Base-by-base conservation (phyloP, 129 eudicot species). In the Centella asiatica region DNA sequence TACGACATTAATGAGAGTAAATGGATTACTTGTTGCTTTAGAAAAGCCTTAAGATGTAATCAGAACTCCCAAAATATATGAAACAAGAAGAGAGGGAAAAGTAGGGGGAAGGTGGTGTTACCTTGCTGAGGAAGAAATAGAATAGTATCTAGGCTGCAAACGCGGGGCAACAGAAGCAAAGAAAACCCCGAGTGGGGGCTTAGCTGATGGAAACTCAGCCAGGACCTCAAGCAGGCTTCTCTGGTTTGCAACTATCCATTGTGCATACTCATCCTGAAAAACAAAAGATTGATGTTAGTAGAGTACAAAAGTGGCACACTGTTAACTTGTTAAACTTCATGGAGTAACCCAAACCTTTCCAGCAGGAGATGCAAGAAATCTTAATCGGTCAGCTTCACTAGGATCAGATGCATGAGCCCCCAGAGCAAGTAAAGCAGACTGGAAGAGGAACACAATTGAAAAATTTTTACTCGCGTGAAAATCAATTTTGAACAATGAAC, bases 131-230 rank as follows among this genome's bases (percentile, higher is more conserved):
- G 96, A 92, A 64, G 98, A 92, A 51, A 92, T 92, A 6, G 98
- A 92, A 70, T 92, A 92, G 78, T 72, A 92, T 76, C 98, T 80
- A 6, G 98, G 95, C 74, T 87, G 98, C 65, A 92, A 70, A n/a
- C 96, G 96, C 26, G 98, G 96, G 31, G 94, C 82, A 64, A 92
- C 75, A 28, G 84, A 81, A 45, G 98, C 98, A 82, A 92, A 92
- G 90, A 92, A 92, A 67, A 92, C 90, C 25, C 98, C 98, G 62
- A 92, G 84, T 37, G 95, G 86, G 27, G 96, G 98, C 65, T 74
- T 92, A 49, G 94, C 86, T 31, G 98, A 92, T 42, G 96, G 90
- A 67, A 92, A 92, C 62, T 89, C 94, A 27, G 85, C 77, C 83
- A 92, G 74, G 26, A 92, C 89, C 68, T 92, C 98, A 61, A 92